A percentile compares a stretch with the other conserved stretches of the same genome.
Evolutionary conservation across 2,329 filamentous ascomycete genomes (phyloP).

Genomic region (Hypoxylon sp.): DNA sequence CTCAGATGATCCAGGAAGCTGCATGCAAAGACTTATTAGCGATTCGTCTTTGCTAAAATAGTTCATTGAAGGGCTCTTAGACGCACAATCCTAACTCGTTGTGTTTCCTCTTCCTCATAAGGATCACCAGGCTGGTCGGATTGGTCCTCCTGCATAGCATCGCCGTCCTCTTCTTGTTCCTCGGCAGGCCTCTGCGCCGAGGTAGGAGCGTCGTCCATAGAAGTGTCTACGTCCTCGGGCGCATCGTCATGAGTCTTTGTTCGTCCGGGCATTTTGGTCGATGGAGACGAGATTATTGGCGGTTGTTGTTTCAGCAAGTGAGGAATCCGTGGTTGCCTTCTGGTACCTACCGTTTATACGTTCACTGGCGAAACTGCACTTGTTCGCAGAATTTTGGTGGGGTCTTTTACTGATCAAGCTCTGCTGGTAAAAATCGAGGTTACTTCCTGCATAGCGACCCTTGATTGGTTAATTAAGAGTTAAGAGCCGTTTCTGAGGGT

Average conservation of each 20-base stretch:
- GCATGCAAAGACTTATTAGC: conserved; percentile 23
- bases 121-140: conserved; percentile 60
- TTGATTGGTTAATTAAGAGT: conserved; percentile 27
- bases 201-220: conserved; percentile 53
- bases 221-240: conserved; percentile 48
- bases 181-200: conserved; percentile 60
- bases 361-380: conserved; percentile 26
- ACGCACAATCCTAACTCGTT: conserved; percentile 75
- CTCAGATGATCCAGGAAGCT: conserved; percentile 89
- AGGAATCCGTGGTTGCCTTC: not conserved
- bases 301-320: not conserved
- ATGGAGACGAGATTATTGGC: not conserved
- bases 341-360: not conserved
- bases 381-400: conserved; percentile 40
- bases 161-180: conserved; percentile 59
- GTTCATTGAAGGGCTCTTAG: conserved; percentile 9
- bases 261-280: conserved; percentile 46
- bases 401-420: conserved; percentile 29
- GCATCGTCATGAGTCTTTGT: conserved; percentile 43
- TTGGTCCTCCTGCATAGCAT: conserved; percentile 54
- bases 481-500: not conserved
- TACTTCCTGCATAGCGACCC: not conserved
- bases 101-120: conserved; percentile 66
- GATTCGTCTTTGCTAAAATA: conserved; percentile 34
- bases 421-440: conserved; percentile 36